phyloP scores from a whole-genome alignment of 495 filamentous ascomycete genomes.

The Physcia stellaris region DNA sequence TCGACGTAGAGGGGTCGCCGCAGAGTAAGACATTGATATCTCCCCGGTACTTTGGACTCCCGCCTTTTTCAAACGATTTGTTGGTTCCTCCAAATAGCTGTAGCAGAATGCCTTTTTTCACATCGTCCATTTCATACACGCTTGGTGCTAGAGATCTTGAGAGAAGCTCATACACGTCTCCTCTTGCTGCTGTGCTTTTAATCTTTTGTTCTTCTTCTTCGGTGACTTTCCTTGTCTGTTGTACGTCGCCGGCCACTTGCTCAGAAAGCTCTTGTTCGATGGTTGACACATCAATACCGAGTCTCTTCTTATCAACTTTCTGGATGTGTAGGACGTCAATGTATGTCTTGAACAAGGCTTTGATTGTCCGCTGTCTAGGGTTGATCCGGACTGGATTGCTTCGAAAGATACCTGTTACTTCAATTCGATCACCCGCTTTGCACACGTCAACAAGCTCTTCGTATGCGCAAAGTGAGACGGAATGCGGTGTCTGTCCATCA shows the following conservation, averaged over 20 bases:
- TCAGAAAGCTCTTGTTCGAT: conserved; percentile 74
- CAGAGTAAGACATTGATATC: conserved; percentile 96
- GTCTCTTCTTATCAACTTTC: conserved; percentile 85
- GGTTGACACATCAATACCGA: conserved; percentile 84
- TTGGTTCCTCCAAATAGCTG: conserved; percentile 98
- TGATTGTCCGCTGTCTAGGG: conserved; percentile 80
- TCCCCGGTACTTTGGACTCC: conserved; percentile 85
- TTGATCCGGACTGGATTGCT: conserved; percentile 92
- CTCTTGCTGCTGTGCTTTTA: conserved; percentile 59
- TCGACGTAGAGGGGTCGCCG: conserved; percentile 90
- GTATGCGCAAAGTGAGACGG: conserved; percentile 90
- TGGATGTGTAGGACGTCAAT: conserved; percentile 91
- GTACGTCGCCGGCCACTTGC: conserved; percentile 57
- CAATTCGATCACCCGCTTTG: conserved; percentile 92
- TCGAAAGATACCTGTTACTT: conserved; percentile 93
- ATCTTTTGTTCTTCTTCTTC: conserved; percentile 93
- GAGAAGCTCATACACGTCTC: conserved; percentile 89
- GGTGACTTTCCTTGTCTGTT: conserved; percentile 67
- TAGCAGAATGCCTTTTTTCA: conserved; percentile 94
- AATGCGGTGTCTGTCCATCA: conserved; percentile 95
- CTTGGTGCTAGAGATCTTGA: conserved; percentile 86
- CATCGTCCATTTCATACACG: conserved; percentile 96
- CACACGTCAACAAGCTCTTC: conserved; percentile 95
- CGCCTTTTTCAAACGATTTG: conserved; percentile 93
- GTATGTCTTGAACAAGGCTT: conserved; percentile 94